These are phyloP conservation scores for Coemansia sp. DNA, from an alignment of 192 early-diverging fungal genomes.

Conservation along the genomic window DNA sequence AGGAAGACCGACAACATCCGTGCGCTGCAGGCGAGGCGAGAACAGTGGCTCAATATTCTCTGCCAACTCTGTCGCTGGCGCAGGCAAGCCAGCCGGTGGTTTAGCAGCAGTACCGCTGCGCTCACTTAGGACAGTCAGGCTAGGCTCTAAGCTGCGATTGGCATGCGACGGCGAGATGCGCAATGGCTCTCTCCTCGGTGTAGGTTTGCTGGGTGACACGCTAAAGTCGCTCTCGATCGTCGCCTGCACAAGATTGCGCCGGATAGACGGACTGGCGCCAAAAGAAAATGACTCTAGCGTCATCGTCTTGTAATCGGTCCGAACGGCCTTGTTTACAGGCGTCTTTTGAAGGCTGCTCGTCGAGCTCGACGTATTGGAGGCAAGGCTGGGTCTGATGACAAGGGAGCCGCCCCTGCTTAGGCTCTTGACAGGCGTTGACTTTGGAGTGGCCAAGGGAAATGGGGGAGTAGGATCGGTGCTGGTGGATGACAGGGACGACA, in stretches of 20 bases:
- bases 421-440: not conserved
- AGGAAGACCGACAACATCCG: not conserved
- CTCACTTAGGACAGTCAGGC: not conserved
- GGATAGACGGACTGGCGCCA: slow-evolving; percentile 33
- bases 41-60: slow-evolving; percentile 17
- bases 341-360: slow-evolving; percentile 29
- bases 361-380: not conserved
- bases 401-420: not conserved
- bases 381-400: not conserved
- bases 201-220: slow-evolving; percentile 15
- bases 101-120: not conserved
- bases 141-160: not conserved
- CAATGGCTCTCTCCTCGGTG: slow-evolving; percentile 10
- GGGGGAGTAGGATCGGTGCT: not conserved
- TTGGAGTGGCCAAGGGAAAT: not conserved
- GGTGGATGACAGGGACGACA: slow-evolving; percentile 9
- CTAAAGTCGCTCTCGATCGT: slow-evolving; percentile 41
- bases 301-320: slow-evolving; percentile 81
- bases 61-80: not conserved
- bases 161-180: slow-evolving; percentile 21
- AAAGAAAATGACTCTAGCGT: slow-evolving; percentile 70
- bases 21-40: not conserved
- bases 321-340: slow-evolving; percentile 79
- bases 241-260: slow-evolving; percentile 31
- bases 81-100: not conserved